Conservation (phyloP, 768 basidiomycete species). For the Leccinum boreale region DNA sequence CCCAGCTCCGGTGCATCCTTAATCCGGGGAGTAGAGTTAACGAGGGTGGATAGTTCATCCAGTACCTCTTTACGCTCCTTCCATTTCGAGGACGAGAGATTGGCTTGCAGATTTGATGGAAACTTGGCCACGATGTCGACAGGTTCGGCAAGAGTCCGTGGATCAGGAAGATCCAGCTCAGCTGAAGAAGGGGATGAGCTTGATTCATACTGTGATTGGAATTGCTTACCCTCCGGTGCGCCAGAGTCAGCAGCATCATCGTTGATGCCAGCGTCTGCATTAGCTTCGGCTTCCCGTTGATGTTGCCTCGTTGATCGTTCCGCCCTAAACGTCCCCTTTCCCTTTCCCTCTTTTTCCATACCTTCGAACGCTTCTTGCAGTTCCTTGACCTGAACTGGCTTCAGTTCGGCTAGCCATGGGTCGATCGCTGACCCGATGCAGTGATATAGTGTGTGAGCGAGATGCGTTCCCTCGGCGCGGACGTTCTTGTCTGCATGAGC, state of each 20-base stretch:
- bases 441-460: constrained; percentile 77
- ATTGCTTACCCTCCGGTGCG: constrained; percentile 46
- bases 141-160: constrained; percentile 74
- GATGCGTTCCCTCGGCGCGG: constrained; percentile 81
- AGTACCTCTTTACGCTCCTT: constrained; percentile 93
- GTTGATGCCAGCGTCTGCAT: constrained; percentile 34
- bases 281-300: constrained; percentile 65
- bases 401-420: constrained; percentile 82
- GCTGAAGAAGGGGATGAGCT: constrained; percentile 8
- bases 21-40: constrained; percentile 71
- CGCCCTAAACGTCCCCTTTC: constrained; percentile 77
- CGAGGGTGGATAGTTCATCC: constrained; percentile 71
- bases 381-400: constrained; percentile 96
- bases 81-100: constrained; percentile 92
- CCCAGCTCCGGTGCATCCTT: constrained; percentile 76
- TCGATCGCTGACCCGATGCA: constrained; percentile 84
- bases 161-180: constrained; percentile 65
- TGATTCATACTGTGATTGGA: neutral
- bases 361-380: constrained; percentile 85
- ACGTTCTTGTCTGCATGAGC: constrained; percentile 94
- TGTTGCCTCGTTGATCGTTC: constrained; percentile 74
- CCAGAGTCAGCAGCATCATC: constrained; percentile 42
- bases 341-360: constrained; percentile 82
- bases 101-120: constrained; percentile 68
- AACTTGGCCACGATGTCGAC: constrained; percentile 76